These are phyloP conservation scores for Corynascus novoguineensis DNA, from an alignment of 495 filamentous ascomycete species.

Conservation along the genomic window DNA sequence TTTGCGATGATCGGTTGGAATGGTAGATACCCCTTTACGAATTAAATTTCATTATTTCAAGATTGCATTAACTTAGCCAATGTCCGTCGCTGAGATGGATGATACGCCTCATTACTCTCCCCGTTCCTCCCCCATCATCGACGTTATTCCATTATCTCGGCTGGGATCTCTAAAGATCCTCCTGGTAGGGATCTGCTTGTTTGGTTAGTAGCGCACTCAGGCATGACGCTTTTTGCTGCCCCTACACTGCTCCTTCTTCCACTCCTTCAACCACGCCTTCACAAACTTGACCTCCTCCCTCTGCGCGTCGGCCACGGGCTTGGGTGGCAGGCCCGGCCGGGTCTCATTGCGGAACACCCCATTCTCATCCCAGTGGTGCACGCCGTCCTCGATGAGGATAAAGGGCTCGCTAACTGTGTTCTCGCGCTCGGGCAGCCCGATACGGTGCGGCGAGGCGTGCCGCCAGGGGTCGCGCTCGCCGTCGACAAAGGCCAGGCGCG, in stretches of 20 bases:
- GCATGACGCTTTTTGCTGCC: background rate
- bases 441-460: slow-evolving; percentile 56
- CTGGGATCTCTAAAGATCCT: background rate
- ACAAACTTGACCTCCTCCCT: slow-evolving; percentile 54
- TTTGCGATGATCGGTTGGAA: slow-evolving; percentile 52
- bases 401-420: slow-evolving; percentile 57
- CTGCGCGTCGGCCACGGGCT: slow-evolving; percentile 50
- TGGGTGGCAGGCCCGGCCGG: slow-evolving; percentile 47
- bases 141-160: background rate
- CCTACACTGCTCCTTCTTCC: slow-evolving; percentile 25
- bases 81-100: too few relatives aligned
- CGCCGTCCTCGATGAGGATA: slow-evolving; percentile 54
- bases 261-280: slow-evolving; percentile 59
- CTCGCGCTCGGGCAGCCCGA: slow-evolving; percentile 40
- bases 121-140: too few relatives aligned
- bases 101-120: too few relatives aligned
- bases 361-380: slow-evolving; percentile 73
- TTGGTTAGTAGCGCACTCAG: slow-evolving; percentile 1
- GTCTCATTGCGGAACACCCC: slow-evolving; percentile 59
- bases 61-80: background rate
- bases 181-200: background rate
- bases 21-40: slow-evolving; percentile 30
- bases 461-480: slow-evolving; percentile 69
- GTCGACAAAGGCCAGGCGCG: slow-evolving; percentile 61
- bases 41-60: background rate